These are phyloP conservation scores for Phytophthora sp. DNA, from an alignment of 352 stramenopile genomes.

Conservation along the genomic window DNA sequence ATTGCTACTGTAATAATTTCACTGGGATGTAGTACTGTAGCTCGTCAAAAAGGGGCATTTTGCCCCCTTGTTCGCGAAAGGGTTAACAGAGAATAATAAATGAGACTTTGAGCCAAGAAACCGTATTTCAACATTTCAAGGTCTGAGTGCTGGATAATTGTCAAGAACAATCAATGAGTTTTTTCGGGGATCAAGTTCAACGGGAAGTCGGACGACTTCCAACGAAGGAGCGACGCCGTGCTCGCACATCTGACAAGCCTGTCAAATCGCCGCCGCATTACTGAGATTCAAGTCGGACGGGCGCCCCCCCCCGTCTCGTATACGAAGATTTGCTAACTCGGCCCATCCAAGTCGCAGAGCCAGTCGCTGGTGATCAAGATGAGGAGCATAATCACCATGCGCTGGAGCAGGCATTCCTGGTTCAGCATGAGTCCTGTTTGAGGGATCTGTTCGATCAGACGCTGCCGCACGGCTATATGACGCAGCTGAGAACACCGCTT, in stretches of 20 bases:
- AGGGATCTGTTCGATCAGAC: constrained; percentile 15
- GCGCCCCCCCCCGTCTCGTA: not conserved
- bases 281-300: not conserved
- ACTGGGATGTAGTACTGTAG: not conserved
- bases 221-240: not conserved
- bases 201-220: not conserved
- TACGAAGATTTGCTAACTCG: not conserved
- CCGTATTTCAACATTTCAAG: not conserved
- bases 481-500: constrained; percentile 2
- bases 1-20: not conserved
- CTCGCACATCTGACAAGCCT: not conserved
- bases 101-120: too few species aligned
- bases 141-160: not conserved
- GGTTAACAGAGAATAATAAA: too few species aligned
- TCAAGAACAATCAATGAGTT: not conserved
- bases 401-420: not conserved
- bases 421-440: constrained; percentile 14
- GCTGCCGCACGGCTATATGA: constrained; percentile 7
- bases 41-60: not conserved
- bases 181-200: not conserved
- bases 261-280: not conserved
- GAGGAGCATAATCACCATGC: not conserved
- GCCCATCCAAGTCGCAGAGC: not conserved
- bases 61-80: constrained; percentile 1
- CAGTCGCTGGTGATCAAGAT: not conserved